Percentiles rank a stretch among this genome's conserved stretches.
phyloP scores from a whole-genome alignment of 2,329 filamentous ascomycete genomes.

The Colletotrichum shisoi region DNA sequence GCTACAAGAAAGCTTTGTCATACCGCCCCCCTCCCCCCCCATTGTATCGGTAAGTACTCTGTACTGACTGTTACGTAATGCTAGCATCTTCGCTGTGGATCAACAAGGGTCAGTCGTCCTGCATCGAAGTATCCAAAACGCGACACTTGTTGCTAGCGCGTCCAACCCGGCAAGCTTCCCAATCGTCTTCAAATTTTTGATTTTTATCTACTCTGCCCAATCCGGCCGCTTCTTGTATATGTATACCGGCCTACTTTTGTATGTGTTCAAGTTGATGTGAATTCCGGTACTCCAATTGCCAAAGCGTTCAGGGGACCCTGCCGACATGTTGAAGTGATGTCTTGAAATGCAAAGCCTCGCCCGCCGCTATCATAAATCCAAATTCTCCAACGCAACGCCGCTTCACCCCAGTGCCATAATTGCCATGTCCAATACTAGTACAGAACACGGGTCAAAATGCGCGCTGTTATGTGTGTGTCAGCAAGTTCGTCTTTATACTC shows the following conservation, averaged over 20 bases:
- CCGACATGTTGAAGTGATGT: conserved; percentile 36
- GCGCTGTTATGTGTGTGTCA: conserved; percentile 46
- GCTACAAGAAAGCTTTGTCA: neutral
- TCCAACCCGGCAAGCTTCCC: too few relatives aligned
- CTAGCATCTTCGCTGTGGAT: too few relatives aligned
- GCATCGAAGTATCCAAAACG: too few relatives aligned
- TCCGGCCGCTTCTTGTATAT: neutral
- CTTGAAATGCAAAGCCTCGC: conserved; percentile 10
- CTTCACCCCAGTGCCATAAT: conserved; percentile 20
- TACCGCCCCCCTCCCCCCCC: too few relatives aligned
- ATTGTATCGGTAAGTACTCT: too few relatives aligned
- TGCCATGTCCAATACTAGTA: conserved; percentile 48
- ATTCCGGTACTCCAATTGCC: conserved; percentile 24
- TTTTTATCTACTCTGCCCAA: neutral
- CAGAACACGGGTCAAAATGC: conserved; percentile 58
- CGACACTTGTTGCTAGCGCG: too few relatives aligned
- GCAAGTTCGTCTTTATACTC: neutral
- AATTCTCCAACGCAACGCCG: conserved; percentile 23
- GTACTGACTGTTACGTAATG: too few relatives aligned
- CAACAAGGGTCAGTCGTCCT: too few relatives aligned
- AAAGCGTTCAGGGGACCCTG: conserved; percentile 17
- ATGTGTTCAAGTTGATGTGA: conserved; percentile 37
- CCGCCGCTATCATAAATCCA: conserved; percentile 16
- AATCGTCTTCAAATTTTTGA: neutral
- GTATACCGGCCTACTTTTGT: conserved; percentile 7